Conservation (phyloP, 768 basidiomycete genomes). For the Leucocoprinus birnbaumii region DNA sequence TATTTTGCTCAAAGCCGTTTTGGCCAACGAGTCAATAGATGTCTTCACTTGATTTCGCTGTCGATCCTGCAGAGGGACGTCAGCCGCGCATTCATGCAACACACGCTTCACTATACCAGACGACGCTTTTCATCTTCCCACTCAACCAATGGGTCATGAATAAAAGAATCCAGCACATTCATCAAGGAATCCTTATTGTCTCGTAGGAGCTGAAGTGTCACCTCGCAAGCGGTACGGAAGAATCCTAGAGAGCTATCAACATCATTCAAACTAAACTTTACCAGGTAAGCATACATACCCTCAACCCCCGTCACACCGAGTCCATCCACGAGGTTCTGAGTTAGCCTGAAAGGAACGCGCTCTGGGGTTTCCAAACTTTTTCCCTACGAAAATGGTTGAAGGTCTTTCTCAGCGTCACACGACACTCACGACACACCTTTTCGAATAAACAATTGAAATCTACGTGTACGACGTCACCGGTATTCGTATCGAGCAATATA, state of each 20-base stretch:
- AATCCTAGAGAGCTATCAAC: conserved; percentile 49
- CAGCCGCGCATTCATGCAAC: neutral
- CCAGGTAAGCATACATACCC: conserved; percentile 42
- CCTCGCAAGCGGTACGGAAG: conserved; percentile 88
- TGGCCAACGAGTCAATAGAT: conserved; percentile 63
- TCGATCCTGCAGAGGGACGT: conserved; percentile 36
- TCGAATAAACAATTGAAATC: conserved; percentile 99
- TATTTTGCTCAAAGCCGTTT: conserved; percentile 76
- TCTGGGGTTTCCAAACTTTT: conserved; percentile 87
- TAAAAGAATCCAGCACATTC: conserved; percentile 94
- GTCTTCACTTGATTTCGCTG: conserved; percentile 43
- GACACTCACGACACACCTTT: conserved; percentile 55
- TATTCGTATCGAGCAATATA: conserved; percentile 84
- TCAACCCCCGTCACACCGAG: conserved; percentile 92
- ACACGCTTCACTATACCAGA: conserved; percentile 34
- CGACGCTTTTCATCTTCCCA: conserved; percentile 86
- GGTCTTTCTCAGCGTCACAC: neutral
- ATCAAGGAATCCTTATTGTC: conserved; percentile 91
- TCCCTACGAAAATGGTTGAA: conserved; percentile 38
- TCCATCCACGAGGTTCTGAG: conserved; percentile 90
- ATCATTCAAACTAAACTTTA: neutral
- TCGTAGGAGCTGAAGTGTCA: conserved; percentile 82
- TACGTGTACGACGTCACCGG: conserved; percentile 92
- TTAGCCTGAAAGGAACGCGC: conserved; percentile 90
- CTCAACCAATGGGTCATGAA: conserved; percentile 95